These are phyloP conservation scores for Thuidium tamariscinum DNA, from an alignment of 225 moss, liverwort and hornwort species.

Conservation along the genomic window DNA sequence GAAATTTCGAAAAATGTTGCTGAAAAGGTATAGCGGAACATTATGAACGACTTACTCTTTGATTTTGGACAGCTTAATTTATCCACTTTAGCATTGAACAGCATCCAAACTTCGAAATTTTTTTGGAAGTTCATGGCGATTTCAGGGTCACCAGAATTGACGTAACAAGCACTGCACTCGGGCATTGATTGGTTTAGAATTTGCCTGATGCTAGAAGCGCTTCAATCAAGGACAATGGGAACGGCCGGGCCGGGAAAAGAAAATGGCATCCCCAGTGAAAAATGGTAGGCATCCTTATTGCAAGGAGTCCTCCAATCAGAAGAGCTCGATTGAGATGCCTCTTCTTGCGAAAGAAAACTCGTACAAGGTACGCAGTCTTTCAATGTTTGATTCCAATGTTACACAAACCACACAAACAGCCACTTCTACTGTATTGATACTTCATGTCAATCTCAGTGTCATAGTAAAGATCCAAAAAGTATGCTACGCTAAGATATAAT, in stretches of 20 bases:
- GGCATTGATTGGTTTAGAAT: neutral
- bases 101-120: neutral
- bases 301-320: constrained; percentile 1
- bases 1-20: neutral
- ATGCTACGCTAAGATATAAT: neutral
- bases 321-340: neutral
- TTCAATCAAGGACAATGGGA: neutral
- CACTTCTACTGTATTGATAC: neutral
- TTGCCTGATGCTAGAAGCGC: neutral
- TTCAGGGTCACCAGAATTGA: neutral
- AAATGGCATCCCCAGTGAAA: neutral
- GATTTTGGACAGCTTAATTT: neutral
- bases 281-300: neutral
- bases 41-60: neutral
- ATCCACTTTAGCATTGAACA: neutral
- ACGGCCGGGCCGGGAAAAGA: neutral
- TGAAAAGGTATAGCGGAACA: neutral
- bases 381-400: neutral
- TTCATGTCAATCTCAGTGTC: neutral
- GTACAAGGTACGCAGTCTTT: constrained; percentile 7
- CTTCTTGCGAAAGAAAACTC: neutral
- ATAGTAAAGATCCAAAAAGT: neutral
- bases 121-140: neutral
- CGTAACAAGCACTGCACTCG: neutral
- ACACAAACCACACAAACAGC: neutral